Conservation (phyloP, 2,329 filamentous ascomycete species). For the Lithohypha guttulata region DNA sequence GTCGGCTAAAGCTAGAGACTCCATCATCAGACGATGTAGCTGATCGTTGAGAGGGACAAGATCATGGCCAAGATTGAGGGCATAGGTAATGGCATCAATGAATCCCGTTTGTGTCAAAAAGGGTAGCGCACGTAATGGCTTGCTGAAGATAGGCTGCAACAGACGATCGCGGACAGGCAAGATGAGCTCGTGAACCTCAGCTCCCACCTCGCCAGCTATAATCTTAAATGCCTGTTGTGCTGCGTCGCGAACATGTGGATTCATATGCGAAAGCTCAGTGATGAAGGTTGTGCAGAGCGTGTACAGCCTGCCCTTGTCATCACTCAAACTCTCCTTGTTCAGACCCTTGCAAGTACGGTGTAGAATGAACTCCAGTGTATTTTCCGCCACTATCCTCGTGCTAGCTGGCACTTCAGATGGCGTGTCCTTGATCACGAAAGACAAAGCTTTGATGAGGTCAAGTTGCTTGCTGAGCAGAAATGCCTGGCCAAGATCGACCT, state of each 20-base stretch:
- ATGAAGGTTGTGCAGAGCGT: slow-evolving; percentile 77
- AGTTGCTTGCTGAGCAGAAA: slow-evolving; percentile 78
- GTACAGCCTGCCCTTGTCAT: slow-evolving; percentile 55
- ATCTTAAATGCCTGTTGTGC: slow-evolving; percentile 71
- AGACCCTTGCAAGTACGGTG: slow-evolving; percentile 66
- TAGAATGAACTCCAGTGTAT: slow-evolving; percentile 70
- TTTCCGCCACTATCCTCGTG: slow-evolving; percentile 71
- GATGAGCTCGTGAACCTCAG: slow-evolving; percentile 78
- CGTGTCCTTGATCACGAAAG: slow-evolving; percentile 98
- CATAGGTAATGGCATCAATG: slow-evolving; percentile 95
- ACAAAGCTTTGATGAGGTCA: slow-evolving; percentile 80
- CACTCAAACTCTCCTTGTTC: slow-evolving; percentile 67
- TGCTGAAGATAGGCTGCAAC: slow-evolving; percentile 85
- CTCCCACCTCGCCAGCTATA: slow-evolving; percentile 65
- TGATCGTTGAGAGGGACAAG: slow-evolving; percentile 89
- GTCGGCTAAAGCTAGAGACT: slow-evolving; percentile 86
- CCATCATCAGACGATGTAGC: slow-evolving; percentile 79
- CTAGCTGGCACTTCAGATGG: slow-evolving; percentile 85
- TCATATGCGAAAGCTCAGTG: slow-evolving; percentile 87
- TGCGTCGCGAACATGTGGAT: slow-evolving; percentile 82
- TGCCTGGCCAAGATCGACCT: slow-evolving; percentile 68
- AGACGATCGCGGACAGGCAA: slow-evolving; percentile 82
- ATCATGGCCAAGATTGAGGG: slow-evolving; percentile 76
- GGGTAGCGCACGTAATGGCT: slow-evolving; percentile 81
- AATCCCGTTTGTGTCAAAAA: slow-evolving; percentile 96